Percentiles rank a stretch among this genome's conserved stretches.
phyloP scores from a whole-genome alignment of 2,329 filamentous ascomycete species.

The Ilyonectria robusta region DNA sequence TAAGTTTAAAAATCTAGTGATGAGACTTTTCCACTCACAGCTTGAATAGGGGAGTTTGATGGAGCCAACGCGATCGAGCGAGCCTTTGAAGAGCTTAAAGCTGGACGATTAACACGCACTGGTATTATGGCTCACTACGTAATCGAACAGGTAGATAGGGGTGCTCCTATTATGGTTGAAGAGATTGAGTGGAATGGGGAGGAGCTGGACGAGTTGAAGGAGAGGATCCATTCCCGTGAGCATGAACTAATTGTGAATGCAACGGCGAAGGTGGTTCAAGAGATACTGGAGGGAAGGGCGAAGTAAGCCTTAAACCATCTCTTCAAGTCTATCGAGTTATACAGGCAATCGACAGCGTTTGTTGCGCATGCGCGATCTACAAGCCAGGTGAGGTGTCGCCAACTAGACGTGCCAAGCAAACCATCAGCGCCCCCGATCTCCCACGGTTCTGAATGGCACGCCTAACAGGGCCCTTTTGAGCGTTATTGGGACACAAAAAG shows the following conservation, averaged over 20 bases:
- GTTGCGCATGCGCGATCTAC: too few species aligned
- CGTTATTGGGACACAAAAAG: too few species aligned
- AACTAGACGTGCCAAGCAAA: too few species aligned
- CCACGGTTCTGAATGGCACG: too few species aligned
- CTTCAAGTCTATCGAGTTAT: not conserved
- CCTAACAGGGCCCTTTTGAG: too few species aligned
- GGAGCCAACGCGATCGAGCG: constrained; percentile 84
- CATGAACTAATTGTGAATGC: constrained; percentile 86
- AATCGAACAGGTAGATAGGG: constrained; percentile 83
- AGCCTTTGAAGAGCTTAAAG: constrained; percentile 80
- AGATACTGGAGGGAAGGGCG: constrained; percentile 51
- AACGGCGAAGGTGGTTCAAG: constrained; percentile 64
- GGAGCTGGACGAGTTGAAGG: constrained; percentile 75
- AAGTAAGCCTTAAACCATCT: constrained; percentile 16
- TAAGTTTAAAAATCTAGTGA: constrained; percentile 61
- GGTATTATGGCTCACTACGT: constrained; percentile 95
- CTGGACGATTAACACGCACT: constrained; percentile 76
- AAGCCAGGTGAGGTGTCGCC: too few species aligned
- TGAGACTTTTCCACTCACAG: constrained; percentile 16
- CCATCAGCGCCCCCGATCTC: too few species aligned
- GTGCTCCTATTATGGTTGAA: constrained; percentile 77
- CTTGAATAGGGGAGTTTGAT: constrained; percentile 75
- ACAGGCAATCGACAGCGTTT: too few species aligned
- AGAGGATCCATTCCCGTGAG: constrained; percentile 82
- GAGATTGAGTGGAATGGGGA: constrained; percentile 79